Percentiles rank a stretch among this genome's conserved stretches.
phyloP scores from a whole-genome alignment of 768 basidiomycete genomes.

The Collybiopsis confluens region DNA sequence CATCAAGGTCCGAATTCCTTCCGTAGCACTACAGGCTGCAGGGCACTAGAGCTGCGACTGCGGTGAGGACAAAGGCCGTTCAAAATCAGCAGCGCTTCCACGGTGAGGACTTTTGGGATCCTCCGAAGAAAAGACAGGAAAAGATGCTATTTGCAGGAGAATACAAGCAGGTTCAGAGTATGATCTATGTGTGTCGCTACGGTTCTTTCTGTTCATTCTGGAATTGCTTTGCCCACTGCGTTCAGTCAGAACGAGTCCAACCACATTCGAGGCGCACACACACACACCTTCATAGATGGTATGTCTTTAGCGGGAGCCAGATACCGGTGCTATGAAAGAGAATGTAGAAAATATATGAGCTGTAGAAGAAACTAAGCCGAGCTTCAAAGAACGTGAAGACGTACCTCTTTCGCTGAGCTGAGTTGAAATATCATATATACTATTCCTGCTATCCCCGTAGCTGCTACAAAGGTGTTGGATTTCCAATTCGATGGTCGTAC shows the following conservation, averaged over 20 bases:
- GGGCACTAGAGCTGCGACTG: too few relatives aligned
- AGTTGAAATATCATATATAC: slow-evolving; percentile 51
- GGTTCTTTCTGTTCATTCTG: background rate
- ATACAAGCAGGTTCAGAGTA: too few relatives aligned
- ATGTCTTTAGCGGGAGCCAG: slow-evolving; percentile 50
- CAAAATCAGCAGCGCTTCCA: too few relatives aligned
- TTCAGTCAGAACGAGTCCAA: slow-evolving; percentile 5
- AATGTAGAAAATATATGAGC: background rate
- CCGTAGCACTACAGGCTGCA: too few relatives aligned
- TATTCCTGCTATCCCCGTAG: slow-evolving; percentile 45
- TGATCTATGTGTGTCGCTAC: too few relatives aligned
- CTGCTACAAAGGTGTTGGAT: slow-evolving; percentile 52
- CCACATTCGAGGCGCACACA: background rate
- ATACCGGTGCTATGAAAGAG: slow-evolving; percentile 34
- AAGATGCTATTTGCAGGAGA: too few relatives aligned
- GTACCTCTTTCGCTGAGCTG: slow-evolving; percentile 60
- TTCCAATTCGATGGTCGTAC: slow-evolving; percentile 66
- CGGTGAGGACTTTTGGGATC: too few relatives aligned
- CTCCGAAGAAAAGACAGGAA: too few relatives aligned
- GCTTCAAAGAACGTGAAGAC: slow-evolving; percentile 6
- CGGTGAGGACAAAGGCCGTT: too few relatives aligned
- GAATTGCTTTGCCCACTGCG: slow-evolving; percentile 45
- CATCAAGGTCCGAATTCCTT: too few relatives aligned
- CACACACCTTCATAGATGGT: slow-evolving; percentile 52
- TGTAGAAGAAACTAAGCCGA: slow-evolving; percentile 12